Evolutionary conservation across 2,329 filamentous ascomycete species (phyloP), one percentile per base, ranked within the genome.

Genomic region (Aureobasidium pullulans): DNA sequence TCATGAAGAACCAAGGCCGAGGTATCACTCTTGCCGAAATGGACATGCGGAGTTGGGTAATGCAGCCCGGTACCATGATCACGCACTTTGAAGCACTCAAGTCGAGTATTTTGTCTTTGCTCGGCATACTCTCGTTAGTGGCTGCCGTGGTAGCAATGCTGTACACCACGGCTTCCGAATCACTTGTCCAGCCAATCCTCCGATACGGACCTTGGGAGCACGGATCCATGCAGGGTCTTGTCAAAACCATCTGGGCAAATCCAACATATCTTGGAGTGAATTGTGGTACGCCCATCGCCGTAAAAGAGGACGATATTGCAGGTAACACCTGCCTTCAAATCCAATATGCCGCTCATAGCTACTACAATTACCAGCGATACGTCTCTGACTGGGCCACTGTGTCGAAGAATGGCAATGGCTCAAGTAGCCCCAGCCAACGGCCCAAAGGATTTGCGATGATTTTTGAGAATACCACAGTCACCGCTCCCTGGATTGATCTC

Each of bases 1-100:
- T 89, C 59, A 79, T 80, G 28, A 81, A 83, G 0, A 74, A 52
- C 5, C 47, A 59, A 23, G 61, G 60, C 2, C 50, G 76, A 2
- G 89, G 89, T 2, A 81, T 92, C 60, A 89, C 84, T 0, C 79
- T 93, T 15, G 85, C 89, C 0, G 88, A 93, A 67, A 83, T 92
- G 76, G 86, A 81, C 15, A 90, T 93, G 87, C 80, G 88, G 48
- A 81, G 81, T 44, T 93, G 88, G 89, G 69, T 79, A 5, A 72
- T 76, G 16, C 72, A 77, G 53, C 71, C 71, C 0, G 89, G 89
- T 0, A 86, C 84, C 0, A 76, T 93, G 63, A 76, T 93, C 19
- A 88, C 86, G 0, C 84, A 89, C 64, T 87, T 79, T 71, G 79
- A 86, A 62, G 82, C 81, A 4, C 74, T 91, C 1, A 79, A 80